Percentiles rank a stretch among this genome's conserved stretches.
phyloP scores from a whole-genome alignment of 2,329 filamentous ascomycete species.

The Xylaria sp. region DNA sequence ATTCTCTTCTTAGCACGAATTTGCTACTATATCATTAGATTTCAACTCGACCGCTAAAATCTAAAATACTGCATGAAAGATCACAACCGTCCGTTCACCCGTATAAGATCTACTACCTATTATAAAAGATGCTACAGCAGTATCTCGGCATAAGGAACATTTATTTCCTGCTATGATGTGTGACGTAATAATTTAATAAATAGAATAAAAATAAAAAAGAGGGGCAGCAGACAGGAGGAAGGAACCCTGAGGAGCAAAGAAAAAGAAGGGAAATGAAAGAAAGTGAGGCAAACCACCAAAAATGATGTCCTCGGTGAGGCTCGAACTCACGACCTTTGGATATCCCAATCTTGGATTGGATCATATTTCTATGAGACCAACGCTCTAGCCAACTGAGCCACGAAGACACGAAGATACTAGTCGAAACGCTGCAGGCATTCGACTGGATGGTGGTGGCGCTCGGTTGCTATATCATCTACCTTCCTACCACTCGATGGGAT shows the following conservation, averaged over 20 bases:
- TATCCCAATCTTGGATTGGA: slow-evolving; percentile 46
- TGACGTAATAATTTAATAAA: no score
- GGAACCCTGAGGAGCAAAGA: neutral
- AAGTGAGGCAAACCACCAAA: neutral
- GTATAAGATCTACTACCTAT: no score
- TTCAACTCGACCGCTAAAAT: no score
- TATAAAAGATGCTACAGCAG: neutral
- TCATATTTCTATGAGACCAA: slow-evolving; percentile 55
- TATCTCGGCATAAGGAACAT: no score
- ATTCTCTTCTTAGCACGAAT: neutral
- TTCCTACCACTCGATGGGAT: neutral
- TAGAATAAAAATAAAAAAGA: no score
- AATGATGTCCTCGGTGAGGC: slow-evolving; percentile 56
- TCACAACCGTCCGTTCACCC: no score
- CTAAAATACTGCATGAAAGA: no score
- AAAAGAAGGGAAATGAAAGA: neutral
- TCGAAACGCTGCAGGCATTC: neutral
- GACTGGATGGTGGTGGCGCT: neutral
- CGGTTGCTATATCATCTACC: neutral
- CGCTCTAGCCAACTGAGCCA: slow-evolving; percentile 59
- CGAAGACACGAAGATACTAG: slow-evolving; percentile 48
- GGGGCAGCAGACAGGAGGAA: no score
- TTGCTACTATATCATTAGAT: no score
- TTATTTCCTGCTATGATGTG: no score
- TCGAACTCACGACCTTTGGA: slow-evolving; percentile 64